Evolutionary conservation across 768 basidiomycete genomes (phyloP).

Genomic region (Tricholoma terreum): DNA sequence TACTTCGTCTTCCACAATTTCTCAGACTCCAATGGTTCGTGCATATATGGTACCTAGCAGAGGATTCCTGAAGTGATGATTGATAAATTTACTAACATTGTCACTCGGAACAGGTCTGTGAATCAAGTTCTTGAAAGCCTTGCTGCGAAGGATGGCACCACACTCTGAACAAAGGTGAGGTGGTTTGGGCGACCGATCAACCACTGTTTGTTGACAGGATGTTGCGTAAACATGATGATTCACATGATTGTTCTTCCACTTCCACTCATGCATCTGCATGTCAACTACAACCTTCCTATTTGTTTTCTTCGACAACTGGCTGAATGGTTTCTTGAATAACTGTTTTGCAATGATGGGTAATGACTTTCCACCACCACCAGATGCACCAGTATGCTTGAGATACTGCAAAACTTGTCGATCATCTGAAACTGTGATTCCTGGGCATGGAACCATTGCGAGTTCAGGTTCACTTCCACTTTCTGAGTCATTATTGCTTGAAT

Average conservation of each 20-base stretch:
- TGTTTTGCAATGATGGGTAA: not conserved
- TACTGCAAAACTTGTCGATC: not conserved
- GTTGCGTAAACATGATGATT: not conserved
- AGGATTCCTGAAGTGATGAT: not conserved
- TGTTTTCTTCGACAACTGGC: not conserved
- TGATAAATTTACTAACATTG: not conserved
- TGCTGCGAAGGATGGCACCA: not conserved
- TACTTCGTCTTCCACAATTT: not conserved
- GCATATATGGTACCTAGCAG: not conserved
- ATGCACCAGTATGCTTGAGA: not conserved
- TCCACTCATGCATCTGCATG: not conserved
- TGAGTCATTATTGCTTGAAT: not conserved
- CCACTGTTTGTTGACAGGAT: not conserved
- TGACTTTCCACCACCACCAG: not conserved
- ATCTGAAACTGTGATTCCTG: not conserved
- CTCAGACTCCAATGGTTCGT: not conserved
- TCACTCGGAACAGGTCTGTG: not conserved
- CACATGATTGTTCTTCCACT: not conserved
- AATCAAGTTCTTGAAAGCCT: not conserved
- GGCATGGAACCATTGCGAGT: not conserved
- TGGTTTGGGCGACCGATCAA: not conserved
- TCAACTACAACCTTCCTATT: not conserved
- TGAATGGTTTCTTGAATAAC: not conserved
- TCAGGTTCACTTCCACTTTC: not conserved
- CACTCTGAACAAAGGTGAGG: not conserved